Percentiles rank a stretch among this genome's conserved stretches.
These are phyloP conservation scores for Hypomontagnella monticulosa DNA, from an alignment of 495 filamentous ascomycete species.

Conservation along the genomic window DNA sequence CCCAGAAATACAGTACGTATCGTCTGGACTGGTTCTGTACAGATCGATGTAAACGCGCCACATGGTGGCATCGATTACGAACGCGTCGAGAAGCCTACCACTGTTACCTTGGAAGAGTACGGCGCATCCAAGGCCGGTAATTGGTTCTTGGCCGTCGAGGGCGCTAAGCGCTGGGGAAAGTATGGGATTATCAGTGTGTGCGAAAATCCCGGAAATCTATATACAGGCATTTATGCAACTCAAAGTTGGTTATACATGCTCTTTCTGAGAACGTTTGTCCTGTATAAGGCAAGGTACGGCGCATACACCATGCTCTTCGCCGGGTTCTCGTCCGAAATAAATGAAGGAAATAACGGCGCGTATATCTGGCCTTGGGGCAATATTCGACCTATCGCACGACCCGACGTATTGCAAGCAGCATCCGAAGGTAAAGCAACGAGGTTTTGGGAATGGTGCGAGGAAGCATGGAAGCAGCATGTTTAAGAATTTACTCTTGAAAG, in stretches of 20 bases:
- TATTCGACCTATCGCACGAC: no score
- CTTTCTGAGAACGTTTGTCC: conserved; percentile 33
- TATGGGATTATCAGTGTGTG: conserved; percentile 49
- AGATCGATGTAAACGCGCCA: conserved; percentile 41
- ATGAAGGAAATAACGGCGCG: conserved; percentile 29
- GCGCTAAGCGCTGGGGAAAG: conserved; percentile 27
- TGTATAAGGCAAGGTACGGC: conserved; percentile 50
- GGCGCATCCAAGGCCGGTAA: conserved; percentile 48
- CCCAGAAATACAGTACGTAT: conserved; percentile 6
- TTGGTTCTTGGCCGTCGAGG: conserved; percentile 47
- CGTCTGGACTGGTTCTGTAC: conserved; percentile 34
- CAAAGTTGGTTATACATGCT: conserved; percentile 18
- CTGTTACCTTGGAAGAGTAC: conserved; percentile 40
- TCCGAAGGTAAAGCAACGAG: no score
- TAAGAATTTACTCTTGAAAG: no score
- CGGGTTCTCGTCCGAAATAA: conserved; percentile 52
- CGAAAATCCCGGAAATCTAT: conserved; percentile 53
- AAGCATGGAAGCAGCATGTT: no score
- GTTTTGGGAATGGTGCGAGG: no score
- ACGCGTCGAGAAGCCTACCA: conserved; percentile 43
- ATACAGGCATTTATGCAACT: conserved; percentile 37
- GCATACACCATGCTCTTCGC: conserved; percentile 59
- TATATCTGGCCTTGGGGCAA: conserved; percentile 39
- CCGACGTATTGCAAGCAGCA: no score
- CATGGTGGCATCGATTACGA: conserved; percentile 43